Base-by-base conservation (phyloP, 208 protist genomes). In the Kentomonas sorsogonicus region DNA sequence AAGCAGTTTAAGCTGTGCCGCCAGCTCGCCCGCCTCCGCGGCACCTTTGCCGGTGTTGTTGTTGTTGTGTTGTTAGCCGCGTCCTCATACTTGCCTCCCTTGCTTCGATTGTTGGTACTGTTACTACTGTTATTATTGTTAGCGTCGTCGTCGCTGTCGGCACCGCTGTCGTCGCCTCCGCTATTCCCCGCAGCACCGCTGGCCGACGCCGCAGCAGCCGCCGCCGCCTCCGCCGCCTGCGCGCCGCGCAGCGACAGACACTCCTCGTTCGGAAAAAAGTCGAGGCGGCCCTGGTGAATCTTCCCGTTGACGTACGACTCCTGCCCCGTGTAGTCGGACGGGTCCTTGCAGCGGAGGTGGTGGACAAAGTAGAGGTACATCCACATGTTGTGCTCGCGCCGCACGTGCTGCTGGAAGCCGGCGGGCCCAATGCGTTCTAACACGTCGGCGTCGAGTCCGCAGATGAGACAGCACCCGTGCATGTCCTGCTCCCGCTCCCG, bases 321-420 rank as follows among this genome's bases (percentile, higher is more conserved):
- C 62, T 92, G 82, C 3, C 89, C 89, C 6, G 79, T 95, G 58
- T 79, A 92, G 13, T 91, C 72, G 44, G 60, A 81, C 1, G 71
- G 63, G 62, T 92, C 73, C 64, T 93, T 95, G 31, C 71, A 69
- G 38, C 76, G 71, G 10, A 95, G 66, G 69, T 95, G 79, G 60
- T 92, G 82, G 51, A 91, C 86, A 44, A 96, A 97, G 80, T 92
- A 94, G 13, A 97, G 65, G 72, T 98, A 97, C 72, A 93, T 85
- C 94, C 96, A 98, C 81, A 97, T 89, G 72, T 97, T 95, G 77
- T 98, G 96, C 48, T 96, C 93, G 6, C 75, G 18, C 58, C 80
- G 62, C 18, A 94, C 79, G 74, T 98, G 93, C n/a, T 72, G 63
- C 3, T 74, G 40, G 65, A 97, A 97, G 33, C 87, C 90, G 66